These are phyloP conservation scores for Jamesozyma gamospora DNA, from an alignment of 805 yeast species.

Conservation along the genomic window DNA sequence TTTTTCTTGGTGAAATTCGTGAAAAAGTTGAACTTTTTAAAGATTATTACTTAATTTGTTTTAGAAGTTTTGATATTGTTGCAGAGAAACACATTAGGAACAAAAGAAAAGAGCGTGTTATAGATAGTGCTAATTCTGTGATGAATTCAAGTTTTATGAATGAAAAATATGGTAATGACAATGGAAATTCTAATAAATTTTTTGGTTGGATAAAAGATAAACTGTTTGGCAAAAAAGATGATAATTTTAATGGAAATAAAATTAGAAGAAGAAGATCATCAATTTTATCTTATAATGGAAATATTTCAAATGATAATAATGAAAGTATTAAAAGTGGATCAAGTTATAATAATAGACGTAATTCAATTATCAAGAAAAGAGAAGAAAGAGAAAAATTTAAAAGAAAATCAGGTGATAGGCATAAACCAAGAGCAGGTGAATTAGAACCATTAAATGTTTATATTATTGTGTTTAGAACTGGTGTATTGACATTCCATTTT, in stretches of 20 bases:
- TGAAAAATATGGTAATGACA: conserved; percentile 1
- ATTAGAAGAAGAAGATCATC: conserved; percentile 8
- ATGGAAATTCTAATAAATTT: neutral
- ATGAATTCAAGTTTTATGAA: conserved; percentile 2
- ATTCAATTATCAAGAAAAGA: conserved; percentile 20
- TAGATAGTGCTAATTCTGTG: conserved; percentile 1
- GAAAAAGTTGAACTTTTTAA: conserved; percentile 91
- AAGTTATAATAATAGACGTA: conserved; percentile 16
- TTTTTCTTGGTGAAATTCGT: conserved; percentile 83
- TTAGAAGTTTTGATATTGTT: conserved; percentile 72
- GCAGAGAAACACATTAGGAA: conserved; percentile 54
- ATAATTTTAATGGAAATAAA: neutral
- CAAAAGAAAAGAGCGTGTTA: conserved; percentile 36
- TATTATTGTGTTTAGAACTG: conserved; percentile 82
- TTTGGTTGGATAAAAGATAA: neutral
- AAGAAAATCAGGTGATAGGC: conserved; percentile 37
- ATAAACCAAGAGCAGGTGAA: conserved; percentile 41
- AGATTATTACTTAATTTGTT: conserved; percentile 86
- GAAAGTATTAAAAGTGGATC: conserved; percentile 4
- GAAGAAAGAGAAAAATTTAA: conserved; percentile 32
- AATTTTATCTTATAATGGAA: neutral
- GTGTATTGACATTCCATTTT: conserved; percentile 87
- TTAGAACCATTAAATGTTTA: conserved; percentile 87
- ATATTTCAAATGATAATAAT: neutral
- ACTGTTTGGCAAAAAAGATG: neutral